Conservation (phyloP, 2,329 filamentous ascomycete species). For the Penicillium sp. region DNA sequence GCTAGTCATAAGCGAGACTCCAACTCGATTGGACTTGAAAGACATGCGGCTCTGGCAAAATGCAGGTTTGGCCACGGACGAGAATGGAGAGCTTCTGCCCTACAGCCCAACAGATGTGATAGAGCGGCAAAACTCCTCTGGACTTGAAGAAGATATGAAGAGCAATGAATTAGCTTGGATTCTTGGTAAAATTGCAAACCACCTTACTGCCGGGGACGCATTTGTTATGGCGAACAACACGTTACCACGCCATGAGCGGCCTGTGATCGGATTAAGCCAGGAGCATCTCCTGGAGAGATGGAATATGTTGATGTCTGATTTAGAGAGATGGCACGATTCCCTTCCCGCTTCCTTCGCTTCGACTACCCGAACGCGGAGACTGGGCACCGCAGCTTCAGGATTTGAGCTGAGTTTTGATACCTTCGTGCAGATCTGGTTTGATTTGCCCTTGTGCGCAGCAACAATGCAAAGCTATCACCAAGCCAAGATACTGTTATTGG, state of each 20-base stretch:
- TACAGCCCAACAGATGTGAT: neutral
- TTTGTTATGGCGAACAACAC: constrained; percentile 7
- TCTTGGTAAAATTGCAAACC: constrained; percentile 18
- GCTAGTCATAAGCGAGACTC: too few relatives aligned
- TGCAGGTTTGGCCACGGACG: constrained; percentile 11
- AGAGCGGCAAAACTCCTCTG: constrained; percentile 3
- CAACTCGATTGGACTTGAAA: too few relatives aligned
- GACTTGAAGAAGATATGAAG: constrained; percentile 12
- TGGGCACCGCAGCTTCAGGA: neutral
- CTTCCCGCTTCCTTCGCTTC: constrained; percentile 55
- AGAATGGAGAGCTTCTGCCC: constrained; percentile 2
- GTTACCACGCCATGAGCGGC: constrained; percentile 7
- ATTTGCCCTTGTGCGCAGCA: constrained; percentile 57
- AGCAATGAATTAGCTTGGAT: constrained; percentile 19
- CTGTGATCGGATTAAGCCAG: constrained; percentile 12
- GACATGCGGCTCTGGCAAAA: constrained; percentile 16
- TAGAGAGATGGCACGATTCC: constrained; percentile 55
- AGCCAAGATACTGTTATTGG: constrained; percentile 57
- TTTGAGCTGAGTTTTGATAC: constrained; percentile 2
- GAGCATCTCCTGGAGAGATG: constrained; percentile 41
- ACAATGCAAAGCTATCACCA: constrained; percentile 64
- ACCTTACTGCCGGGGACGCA: constrained; percentile 15
- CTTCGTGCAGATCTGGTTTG: constrained; percentile 15
- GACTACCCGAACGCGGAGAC: constrained; percentile 44
- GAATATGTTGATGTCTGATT: constrained; percentile 52